These are phyloP conservation scores for Glycine soja DNA, from an alignment of 306 rosid genomes.

Conservation along the genomic window DNA sequence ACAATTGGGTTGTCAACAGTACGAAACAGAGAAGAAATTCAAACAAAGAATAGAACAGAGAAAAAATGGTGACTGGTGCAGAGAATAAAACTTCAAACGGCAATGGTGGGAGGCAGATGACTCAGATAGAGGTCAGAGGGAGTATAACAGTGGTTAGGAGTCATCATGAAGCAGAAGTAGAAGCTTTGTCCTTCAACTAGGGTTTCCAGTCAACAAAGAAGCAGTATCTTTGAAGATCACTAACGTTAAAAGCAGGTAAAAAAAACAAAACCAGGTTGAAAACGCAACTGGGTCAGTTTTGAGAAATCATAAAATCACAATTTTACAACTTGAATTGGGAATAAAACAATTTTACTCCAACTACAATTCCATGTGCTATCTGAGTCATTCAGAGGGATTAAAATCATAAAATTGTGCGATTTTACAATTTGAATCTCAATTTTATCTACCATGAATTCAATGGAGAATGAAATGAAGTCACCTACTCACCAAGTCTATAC, in stretches of 20 bases:
- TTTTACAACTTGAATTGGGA: background rate
- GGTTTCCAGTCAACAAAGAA: background rate
- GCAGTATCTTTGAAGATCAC: background rate
- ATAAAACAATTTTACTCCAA: background rate
- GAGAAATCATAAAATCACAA: background rate
- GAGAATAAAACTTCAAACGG: background rate
- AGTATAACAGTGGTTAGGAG: background rate
- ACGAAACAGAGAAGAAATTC: background rate
- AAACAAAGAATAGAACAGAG: background rate
- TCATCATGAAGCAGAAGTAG: background rate
- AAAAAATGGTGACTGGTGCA: background rate
- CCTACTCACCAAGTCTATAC: slow-evolving; percentile 30
- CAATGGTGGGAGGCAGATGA: background rate
- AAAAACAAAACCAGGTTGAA: background rate
- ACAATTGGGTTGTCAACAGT: background rate
- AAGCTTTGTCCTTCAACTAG: background rate
- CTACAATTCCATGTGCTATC: background rate
- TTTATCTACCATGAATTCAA: background rate
- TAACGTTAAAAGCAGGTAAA: background rate
- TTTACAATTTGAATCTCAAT: background rate
- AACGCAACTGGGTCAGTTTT: background rate
- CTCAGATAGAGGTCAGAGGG: background rate
- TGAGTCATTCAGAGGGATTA: background rate
- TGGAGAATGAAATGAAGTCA: background rate
- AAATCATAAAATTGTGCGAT: background rate